phyloP scores from a whole-genome alignment of 768 basidiomycete genomes.

The Macrolepiota albuminosa region DNA sequence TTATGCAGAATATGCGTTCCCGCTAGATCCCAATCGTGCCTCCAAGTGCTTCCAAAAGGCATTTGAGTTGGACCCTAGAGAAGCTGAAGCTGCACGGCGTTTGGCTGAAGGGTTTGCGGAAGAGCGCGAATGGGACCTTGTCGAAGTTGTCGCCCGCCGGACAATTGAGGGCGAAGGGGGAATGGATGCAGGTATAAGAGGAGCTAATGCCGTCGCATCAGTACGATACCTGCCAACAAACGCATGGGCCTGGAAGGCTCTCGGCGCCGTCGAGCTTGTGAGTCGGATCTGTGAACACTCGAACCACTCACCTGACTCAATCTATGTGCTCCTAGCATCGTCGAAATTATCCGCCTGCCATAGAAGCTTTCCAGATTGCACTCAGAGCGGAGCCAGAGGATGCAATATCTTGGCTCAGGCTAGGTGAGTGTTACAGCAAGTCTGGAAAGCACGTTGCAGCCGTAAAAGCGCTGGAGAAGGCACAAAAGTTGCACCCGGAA shows the following conservation, averaged over 20 bases:
- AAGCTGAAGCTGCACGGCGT: slow-evolving; percentile 77
- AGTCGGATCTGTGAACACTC: slow-evolving; percentile 22
- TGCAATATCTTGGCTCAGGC: slow-evolving; percentile 78
- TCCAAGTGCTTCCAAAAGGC: slow-evolving; percentile 98
- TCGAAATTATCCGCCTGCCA: slow-evolving; percentile 66
- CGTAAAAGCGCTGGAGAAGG: slow-evolving; percentile 77
- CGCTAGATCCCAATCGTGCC: slow-evolving; percentile 79
- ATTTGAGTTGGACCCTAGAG: slow-evolving; percentile 90
- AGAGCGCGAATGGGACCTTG: slow-evolving; percentile 92
- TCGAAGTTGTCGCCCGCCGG: slow-evolving; percentile 88
- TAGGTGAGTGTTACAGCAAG: slow-evolving; percentile 88
- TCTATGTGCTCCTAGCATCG: slow-evolving; percentile 43
- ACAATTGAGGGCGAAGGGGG: slow-evolving; percentile 94
- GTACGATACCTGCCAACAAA: slow-evolving; percentile 70
- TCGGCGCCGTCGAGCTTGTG: slow-evolving; percentile 89
- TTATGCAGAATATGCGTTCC: slow-evolving; percentile 65
- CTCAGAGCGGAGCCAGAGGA: slow-evolving; percentile 77
- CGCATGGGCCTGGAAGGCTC: slow-evolving; percentile 97
- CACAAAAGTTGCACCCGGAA: slow-evolving; percentile 63
- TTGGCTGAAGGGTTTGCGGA: slow-evolving; percentile 89
- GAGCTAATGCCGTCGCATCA: slow-evolving; percentile 18
- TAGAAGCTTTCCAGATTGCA: slow-evolving; percentile 82
- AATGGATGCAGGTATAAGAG: slow-evolving; percentile 49
- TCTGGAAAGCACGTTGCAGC: slow-evolving; percentile 88
- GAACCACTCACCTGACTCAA: slow-evolving; percentile 1